Evolutionary conservation across 805 yeast genomes (phyloP), one percentile per base, ranked within the genome.

Genomic region (Yarrowia osloensis): DNA sequence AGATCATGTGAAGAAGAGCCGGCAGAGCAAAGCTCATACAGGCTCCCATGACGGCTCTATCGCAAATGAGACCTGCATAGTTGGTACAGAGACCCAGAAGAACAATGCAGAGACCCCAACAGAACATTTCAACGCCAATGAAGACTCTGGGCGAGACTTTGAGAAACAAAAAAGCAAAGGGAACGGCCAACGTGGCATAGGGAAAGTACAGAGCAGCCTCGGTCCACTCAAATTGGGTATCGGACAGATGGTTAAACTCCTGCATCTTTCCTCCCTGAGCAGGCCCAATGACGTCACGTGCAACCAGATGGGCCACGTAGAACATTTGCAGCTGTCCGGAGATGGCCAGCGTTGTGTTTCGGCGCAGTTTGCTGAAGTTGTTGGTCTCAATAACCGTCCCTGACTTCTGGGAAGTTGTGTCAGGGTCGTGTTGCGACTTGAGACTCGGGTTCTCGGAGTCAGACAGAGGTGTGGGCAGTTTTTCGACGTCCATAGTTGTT

Each of bases 301-400:
- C 49, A 17, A 44, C 49, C n/a, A 44, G 49, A 24, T 44, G 49
- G 19, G 49, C 49, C 19, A 44, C 49, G n/a, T 44, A 44, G 49
- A 44, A 44, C 29, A 44, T 44, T 44, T 44, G 49, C 28, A 44
- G 49, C 29, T 44, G 49, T 15, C 49, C 49, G 12, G 49, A 44
- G 19, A 44, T 44, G 24, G 49, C 49, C 1, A 44, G 49, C 0
- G 49, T 44, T 15, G 49, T 44, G 29, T 24, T 44, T 44, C 49
- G 4, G 4, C 49, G 28, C 17, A 44, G 49, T 8, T 44, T 44
- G 17, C 19, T 17, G 19, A 44, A 44, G 19, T 12, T 22, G n/a
- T 42, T 42, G 47, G 47, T 42, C 17, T 42, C 47, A 12, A 42
- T 42, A n/a, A 42, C n/a, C 4, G 26, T 22, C 26, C 47, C 49